Evolutionary conservation across 2,329 filamentous ascomycete genomes (phyloP).

Genomic region (Sordariomycetes sp.): DNA sequence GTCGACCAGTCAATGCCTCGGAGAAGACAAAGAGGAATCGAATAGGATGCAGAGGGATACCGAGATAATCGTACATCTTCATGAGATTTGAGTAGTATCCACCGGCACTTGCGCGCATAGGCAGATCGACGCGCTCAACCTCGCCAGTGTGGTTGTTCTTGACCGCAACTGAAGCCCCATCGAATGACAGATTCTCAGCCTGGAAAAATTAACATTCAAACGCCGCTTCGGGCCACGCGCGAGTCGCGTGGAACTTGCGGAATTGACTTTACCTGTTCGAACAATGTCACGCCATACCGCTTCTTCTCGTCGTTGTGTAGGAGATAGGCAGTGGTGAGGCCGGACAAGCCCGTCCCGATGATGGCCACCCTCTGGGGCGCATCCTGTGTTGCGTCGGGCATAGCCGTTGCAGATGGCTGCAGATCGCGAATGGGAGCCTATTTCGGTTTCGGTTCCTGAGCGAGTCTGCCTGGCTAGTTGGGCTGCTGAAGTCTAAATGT

Average conservation of each 20-base stretch:
- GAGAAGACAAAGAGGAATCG: conserved; percentile 46
- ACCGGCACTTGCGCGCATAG: conserved; percentile 25
- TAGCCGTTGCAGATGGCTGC: too few species aligned
- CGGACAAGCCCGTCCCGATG: conserved; percentile 26
- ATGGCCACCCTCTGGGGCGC: conserved; percentile 22
- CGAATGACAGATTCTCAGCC: conserved; percentile 24
- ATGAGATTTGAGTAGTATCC: conserved; percentile 46
- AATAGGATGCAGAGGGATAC: conserved; percentile 36
- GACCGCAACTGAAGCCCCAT: conserved; percentile 26
- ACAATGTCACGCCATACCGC: conserved; percentile 22
- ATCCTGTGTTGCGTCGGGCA: too few species aligned
- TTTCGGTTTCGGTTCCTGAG: too few species aligned
- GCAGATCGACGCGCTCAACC: conserved; percentile 26
- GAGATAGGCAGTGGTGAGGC: conserved; percentile 24
- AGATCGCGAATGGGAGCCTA: too few species aligned
- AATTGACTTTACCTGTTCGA: conserved; percentile 21
- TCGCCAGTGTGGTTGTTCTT: conserved; percentile 16
- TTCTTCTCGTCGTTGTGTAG: conserved; percentile 18
- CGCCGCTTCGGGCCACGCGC: not conserved
- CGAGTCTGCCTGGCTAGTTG: too few species aligned
- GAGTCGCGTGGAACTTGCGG: not conserved
- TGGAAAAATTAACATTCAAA: conserved; percentile 6
- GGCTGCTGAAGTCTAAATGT: too few species aligned
- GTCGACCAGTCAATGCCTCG: conserved; percentile 11
- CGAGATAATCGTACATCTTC: conserved; percentile 46